Evolutionary conservation across 1,284 basidiomycete genomes (phyloP).

Genomic region (Moniliella sp.): DNA sequence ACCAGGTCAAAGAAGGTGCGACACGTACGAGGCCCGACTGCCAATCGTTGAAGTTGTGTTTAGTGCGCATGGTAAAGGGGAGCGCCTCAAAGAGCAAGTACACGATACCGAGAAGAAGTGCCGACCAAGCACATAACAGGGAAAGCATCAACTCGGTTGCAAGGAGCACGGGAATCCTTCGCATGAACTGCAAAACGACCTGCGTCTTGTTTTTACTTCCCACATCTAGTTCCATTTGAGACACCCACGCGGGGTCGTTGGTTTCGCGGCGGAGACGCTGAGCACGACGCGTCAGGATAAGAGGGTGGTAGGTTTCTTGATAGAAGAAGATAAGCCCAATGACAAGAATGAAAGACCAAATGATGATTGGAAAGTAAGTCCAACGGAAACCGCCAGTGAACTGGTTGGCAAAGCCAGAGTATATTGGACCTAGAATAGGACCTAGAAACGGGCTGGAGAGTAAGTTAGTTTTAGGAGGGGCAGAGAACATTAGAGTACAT

Average conservation of each 20-base stretch:
- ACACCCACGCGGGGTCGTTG: neutral
- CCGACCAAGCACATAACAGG: conserved; percentile 25
- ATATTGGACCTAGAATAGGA: neutral
- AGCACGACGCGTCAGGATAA: conserved; percentile 45
- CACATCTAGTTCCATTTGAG: neutral
- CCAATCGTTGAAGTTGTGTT: neutral
- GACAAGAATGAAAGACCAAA: neutral
- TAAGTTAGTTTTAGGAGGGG: too few relatives aligned
- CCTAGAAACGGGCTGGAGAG: conserved; percentile 36
- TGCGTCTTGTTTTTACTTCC: neutral
- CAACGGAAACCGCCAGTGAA: neutral
- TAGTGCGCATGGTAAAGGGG: too few relatives aligned
- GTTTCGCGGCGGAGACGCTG: conserved; percentile 1
- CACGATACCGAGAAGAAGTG: conserved; percentile 51
- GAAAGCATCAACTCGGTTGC: conserved; percentile 5
- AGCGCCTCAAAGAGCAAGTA: conserved; percentile 48
- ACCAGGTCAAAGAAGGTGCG: too few relatives aligned
- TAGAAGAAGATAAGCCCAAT: too few relatives aligned
- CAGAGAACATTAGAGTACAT: too few relatives aligned
- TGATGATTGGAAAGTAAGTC: neutral
- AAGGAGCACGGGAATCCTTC: conserved; percentile 1
- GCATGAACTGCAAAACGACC: neutral
- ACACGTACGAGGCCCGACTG: neutral
- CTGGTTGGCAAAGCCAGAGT: neutral
- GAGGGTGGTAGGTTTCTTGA: conserved; percentile 53